Base-by-base conservation (phyloP, 23 red algal species). In the Agarophyton chilense region DNA sequence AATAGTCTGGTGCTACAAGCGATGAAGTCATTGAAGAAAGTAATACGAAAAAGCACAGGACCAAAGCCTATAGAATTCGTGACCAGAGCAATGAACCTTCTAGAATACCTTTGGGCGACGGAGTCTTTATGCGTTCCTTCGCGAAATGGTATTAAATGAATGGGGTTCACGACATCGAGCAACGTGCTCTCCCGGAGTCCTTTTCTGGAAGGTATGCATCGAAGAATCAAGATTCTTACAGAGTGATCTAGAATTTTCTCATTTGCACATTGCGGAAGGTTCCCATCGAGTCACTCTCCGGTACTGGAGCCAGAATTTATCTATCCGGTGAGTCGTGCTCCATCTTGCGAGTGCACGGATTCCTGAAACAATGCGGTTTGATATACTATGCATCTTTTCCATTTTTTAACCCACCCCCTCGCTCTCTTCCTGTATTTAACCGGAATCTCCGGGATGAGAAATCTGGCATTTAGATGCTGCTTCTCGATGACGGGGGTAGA, bases 301-400 rank as follows among this genome's bases (percentile, higher is more conserved):
- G 82, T 35, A 99, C 97, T 34, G 84, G 88, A 18, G 83, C 79
- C 42, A 72, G 97, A 62, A 76, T 90, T 62, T 90, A 96, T 52
- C 56, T 99, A 31, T 79, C 82, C 1, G 97, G 97, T 14, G 97
- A 99, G 56, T 93, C 90, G 1, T 95, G 90, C 49, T 57, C 85
- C 28, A 88, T 99, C 54, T 46, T 96, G 76, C 89, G 97, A 38
- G 86, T 99, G 55, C 97, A 99, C 74, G 66, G 85, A 0, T 99
- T 99, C 54, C 90, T 99, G 34, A 93, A 99, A 68, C 97, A 99
- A 26, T 99, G 97, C 93, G 97, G 97, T 42, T 89, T 99, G 40
- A 99, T 99, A 63, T 96, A 99, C 51, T 96, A 95, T 64, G 61
- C 78, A 70, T 26, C 87, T 77, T 50, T 90, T 47, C 61, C 78